Percentiles rank a stretch among this genome's conserved stretches.
Evolutionary conservation across 2,329 filamentous ascomycete genomes (phyloP).

Genomic region (Laburnicola sp.): DNA sequence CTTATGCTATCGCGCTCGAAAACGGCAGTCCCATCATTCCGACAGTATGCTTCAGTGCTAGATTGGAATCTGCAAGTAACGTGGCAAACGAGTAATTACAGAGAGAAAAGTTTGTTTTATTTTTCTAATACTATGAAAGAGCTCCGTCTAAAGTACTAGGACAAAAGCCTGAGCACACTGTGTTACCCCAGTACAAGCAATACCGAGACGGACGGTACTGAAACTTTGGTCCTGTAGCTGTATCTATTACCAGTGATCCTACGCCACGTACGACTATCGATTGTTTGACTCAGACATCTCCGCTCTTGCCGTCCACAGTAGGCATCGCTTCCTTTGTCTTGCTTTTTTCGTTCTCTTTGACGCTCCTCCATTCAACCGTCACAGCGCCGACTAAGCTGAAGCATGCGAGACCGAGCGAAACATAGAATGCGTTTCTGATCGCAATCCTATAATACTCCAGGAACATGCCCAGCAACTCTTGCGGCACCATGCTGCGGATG

Average conservation of each 20-base stretch:
- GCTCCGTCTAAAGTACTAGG: too few relatives aligned
- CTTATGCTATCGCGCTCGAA: too few relatives aligned
- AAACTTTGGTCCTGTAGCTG: too few relatives aligned
- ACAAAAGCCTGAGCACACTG: too few relatives aligned
- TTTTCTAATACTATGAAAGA: too few relatives aligned
- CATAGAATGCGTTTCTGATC: slow-evolving; percentile 15
- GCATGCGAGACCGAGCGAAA: slow-evolving; percentile 14
- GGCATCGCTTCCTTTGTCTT: background rate
- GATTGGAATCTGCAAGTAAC: too few relatives aligned
- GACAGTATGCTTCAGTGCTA: too few relatives aligned
- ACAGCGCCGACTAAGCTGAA: slow-evolving; percentile 14
- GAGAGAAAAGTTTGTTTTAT: too few relatives aligned
- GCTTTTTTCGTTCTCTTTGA: slow-evolving; percentile 11
- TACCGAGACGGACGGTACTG: too few relatives aligned
- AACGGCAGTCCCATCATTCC: too few relatives aligned
- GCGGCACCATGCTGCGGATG: slow-evolving; percentile 18
- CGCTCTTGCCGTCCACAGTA: background rate
- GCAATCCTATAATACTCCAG: slow-evolving; percentile 14
- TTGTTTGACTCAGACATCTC: background rate
- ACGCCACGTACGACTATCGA: background rate
- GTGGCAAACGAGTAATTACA: too few relatives aligned
- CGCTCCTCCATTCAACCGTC: slow-evolving; percentile 17
- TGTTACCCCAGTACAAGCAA: too few relatives aligned
- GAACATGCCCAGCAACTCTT: background rate
- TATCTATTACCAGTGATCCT: background rate